A percentile compares a stretch with the other conserved stretches of the same genome.
Evolutionary conservation across 805 yeast genomes (phyloP).

Genomic region (Scheffersomyces lignosus): DNA sequence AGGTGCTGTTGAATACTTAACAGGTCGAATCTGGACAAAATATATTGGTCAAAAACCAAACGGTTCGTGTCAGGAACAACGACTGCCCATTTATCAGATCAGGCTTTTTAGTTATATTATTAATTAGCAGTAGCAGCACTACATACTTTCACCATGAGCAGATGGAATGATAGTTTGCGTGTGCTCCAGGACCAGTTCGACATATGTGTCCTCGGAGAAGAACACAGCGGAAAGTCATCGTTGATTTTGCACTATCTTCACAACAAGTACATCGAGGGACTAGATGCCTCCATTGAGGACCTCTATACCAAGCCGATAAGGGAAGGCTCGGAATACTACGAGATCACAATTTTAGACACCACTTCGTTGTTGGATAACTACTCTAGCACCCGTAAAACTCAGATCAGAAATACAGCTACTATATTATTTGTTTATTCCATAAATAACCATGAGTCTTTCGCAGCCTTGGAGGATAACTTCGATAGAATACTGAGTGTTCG

Average conservation of each 20-base stretch:
- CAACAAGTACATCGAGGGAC: conserved; percentile 15
- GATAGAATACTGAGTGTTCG: conserved; percentile 23
- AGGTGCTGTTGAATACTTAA: no score
- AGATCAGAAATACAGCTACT: conserved; percentile 30
- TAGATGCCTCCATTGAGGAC: conserved; percentile 24
- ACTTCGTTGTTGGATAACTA: conserved; percentile 24
- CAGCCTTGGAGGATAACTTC: conserved; percentile 26
- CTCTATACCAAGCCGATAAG: conserved; percentile 18
- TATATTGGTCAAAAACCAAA: no score
- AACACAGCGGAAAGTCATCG: conserved; percentile 24
- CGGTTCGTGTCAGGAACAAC: no score
- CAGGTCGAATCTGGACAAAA: no score
- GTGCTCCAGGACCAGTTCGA: conserved; percentile 20
- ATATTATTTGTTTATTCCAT: conserved; percentile 32
- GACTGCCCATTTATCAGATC: no score
- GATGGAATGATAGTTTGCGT: conserved; percentile 10
- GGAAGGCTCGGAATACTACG: conserved; percentile 19
- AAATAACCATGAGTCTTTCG: conserved; percentile 24
- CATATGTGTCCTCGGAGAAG: conserved; percentile 29
- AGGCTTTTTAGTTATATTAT: no score
- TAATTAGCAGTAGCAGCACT: not conserved
- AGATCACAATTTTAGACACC: conserved; percentile 35
- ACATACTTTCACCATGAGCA: not conserved
- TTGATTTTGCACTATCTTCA: conserved; percentile 25
- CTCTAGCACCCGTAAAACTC: conserved; percentile 23